Conservation (phyloP, 2,329 filamentous ascomycete genomes). For the Calonectria pauciramosa region DNA sequence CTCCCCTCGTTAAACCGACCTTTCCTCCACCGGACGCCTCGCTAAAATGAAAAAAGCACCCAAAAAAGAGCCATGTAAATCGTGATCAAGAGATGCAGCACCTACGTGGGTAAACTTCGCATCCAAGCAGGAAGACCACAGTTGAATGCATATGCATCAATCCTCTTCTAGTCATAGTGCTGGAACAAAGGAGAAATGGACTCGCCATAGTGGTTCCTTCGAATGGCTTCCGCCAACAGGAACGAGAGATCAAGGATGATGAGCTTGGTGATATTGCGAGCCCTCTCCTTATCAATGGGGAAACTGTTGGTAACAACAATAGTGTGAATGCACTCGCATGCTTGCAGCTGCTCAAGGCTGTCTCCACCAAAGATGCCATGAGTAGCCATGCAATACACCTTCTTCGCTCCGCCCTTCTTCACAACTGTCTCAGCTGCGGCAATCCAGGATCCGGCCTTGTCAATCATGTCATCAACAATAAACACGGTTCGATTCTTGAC, state of each 20-base stretch:
- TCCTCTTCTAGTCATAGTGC: constrained; percentile 67
- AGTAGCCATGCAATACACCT: constrained; percentile 97
- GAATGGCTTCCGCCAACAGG: constrained; percentile 90
- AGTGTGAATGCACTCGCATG: constrained; percentile 92
- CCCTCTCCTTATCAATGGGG: constrained; percentile 84
- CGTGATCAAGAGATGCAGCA: constrained; percentile 33
- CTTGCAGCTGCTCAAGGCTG: constrained; percentile 89
- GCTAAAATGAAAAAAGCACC: constrained; percentile 47
- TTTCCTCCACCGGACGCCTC: constrained; percentile 52
- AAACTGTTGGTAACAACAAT: constrained; percentile 99
- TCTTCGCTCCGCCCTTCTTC: constrained; percentile 90
- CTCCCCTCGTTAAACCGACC: constrained; percentile 29
- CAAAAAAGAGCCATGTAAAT: constrained; percentile 36
- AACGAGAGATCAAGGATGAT: constrained; percentile 91
- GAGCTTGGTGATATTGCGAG: constrained; percentile 82
- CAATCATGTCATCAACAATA: constrained; percentile 99
- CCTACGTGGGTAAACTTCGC: constrained; percentile 18
- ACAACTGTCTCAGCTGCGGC: constrained; percentile 96
- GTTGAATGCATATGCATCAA: background rate
- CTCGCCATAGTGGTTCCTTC: constrained; percentile 97
- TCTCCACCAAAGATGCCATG: constrained; percentile 95
- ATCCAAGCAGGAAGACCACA: background rate
- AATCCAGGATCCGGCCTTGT: constrained; percentile 97
- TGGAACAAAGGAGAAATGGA: constrained; percentile 80
- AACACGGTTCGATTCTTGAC: constrained; percentile 90